Evolutionary conservation across 768 basidiomycete genomes (phyloP).

Genomic region (Mycena amicta): DNA sequence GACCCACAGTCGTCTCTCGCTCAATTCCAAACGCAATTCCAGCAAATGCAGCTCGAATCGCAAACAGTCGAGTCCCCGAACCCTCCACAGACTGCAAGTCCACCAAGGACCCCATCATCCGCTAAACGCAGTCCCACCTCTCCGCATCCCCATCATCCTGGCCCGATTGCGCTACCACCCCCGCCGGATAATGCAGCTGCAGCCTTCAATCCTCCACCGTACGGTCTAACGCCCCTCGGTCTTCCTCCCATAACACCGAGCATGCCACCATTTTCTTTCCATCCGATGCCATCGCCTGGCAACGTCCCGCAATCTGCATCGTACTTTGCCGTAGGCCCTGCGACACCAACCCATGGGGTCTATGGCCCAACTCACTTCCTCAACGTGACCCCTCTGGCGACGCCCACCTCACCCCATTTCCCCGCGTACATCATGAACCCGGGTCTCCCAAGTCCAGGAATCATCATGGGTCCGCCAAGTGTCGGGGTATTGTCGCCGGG

Average conservation of each 20-base stretch:
- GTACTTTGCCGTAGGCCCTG: slow-evolving; percentile 20
- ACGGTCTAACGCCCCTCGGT: slow-evolving; percentile 70
- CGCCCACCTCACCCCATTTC: slow-evolving; percentile 21
- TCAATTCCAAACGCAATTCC: slow-evolving; percentile 9
- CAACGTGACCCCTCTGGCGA: slow-evolving; percentile 24
- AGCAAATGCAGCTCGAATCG: slow-evolving; percentile 10
- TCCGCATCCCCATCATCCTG: slow-evolving; percentile 59
- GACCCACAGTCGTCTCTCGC: slow-evolving; percentile 14
- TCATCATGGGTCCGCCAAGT: slow-evolving; percentile 13
- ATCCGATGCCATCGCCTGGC: slow-evolving; percentile 37
- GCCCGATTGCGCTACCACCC: slow-evolving; percentile 70
- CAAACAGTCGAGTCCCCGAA: slow-evolving; percentile 12
- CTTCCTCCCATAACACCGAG: slow-evolving; percentile 94
- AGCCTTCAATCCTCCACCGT: slow-evolving; percentile 37
- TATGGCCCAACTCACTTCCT: slow-evolving; percentile 16
- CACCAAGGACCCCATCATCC: slow-evolving; percentile 14
- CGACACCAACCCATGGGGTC: slow-evolving; percentile 16
- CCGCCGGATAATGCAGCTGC: slow-evolving; percentile 43
- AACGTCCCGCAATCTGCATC: slow-evolving; percentile 10
- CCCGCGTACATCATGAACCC: slow-evolving; percentile 13
- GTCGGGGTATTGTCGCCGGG: slow-evolving; percentile 66
- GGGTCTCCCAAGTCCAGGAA: neutral
- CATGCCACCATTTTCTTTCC: slow-evolving; percentile 94
- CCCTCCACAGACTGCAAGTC: slow-evolving; percentile 10
- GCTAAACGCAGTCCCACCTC: slow-evolving; percentile 22